These are phyloP conservation scores for Trichoderma aggressivum DNA, from an alignment of 2,329 filamentous ascomycete genomes.

Conservation along the genomic window DNA sequence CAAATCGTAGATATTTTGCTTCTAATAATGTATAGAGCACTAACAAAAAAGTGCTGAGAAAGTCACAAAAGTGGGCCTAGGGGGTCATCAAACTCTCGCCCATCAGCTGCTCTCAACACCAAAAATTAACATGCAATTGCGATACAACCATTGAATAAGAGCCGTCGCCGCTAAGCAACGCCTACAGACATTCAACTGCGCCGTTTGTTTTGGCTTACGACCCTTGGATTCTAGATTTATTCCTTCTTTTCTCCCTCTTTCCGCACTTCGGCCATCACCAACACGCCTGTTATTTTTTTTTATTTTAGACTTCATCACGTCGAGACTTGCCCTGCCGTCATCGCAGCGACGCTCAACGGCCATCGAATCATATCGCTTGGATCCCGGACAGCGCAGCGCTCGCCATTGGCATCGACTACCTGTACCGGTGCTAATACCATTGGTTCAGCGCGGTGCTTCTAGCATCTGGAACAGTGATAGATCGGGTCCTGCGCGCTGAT, in stretches of 20 bases:
- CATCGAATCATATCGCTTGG: not conserved
- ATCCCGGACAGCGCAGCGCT: not conserved
- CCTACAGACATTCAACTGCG: not conserved
- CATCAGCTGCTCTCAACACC: not conserved
- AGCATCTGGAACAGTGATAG: not conserved
- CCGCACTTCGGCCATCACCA: not conserved
- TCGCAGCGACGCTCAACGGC: not conserved
- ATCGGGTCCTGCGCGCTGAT: not conserved
- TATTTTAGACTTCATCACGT: not conserved
- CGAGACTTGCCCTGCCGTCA: not conserved
- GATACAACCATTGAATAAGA: not conserved
- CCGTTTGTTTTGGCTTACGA: not conserved
- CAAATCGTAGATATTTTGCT: not conserved
- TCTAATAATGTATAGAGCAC: not conserved
- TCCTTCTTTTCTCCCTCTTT: not conserved
- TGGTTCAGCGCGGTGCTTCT: not conserved
- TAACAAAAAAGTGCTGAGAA: not conserved
- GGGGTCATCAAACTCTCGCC: slow-evolving; percentile 4
- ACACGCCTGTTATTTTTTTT: not conserved
- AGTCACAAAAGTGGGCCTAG: slow-evolving; percentile 13
- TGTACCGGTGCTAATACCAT: not conserved
- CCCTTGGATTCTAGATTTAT: not conserved
- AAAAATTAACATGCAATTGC: not conserved
- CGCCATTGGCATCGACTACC: not conserved
- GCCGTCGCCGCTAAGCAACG: not conserved